Percentiles rank a stretch among this genome's conserved stretches.
phyloP scores from a whole-genome alignment of 257 asterid species.

The Fraxinus quadrangulata region DNA sequence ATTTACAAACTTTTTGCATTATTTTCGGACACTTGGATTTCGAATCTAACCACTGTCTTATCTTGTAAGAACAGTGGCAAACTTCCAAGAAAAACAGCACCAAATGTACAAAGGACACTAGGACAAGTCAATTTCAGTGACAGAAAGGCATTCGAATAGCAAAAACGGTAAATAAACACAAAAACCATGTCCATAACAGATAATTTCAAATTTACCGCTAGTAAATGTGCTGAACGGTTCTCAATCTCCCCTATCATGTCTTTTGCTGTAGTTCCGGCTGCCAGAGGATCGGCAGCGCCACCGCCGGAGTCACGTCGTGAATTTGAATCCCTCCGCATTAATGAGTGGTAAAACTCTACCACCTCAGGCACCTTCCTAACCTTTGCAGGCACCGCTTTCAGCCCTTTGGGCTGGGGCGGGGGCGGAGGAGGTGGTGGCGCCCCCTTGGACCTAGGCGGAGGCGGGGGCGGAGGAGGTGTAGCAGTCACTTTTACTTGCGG shows the following conservation, averaged over 20 bases:
- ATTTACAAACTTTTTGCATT: slow-evolving; percentile 23
- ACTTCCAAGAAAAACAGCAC: slow-evolving; percentile 37
- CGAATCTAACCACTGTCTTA: slow-evolving; percentile 44
- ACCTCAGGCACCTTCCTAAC: slow-evolving; percentile 55
- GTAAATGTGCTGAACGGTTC: slow-evolving; percentile 53
- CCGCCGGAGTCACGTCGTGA: slow-evolving; percentile 40
- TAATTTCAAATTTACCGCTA: slow-evolving; percentile 37
- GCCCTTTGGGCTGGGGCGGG: slow-evolving; percentile 38
- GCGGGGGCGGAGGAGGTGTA: slow-evolving; percentile 29
- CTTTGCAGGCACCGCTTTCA: slow-evolving; percentile 33
- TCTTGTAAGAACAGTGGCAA: slow-evolving; percentile 26
- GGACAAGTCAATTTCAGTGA: slow-evolving; percentile 38
- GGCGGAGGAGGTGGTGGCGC: slow-evolving; percentile 33
- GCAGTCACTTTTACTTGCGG: slow-evolving; percentile 6
- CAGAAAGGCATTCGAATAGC: slow-evolving; percentile 24
- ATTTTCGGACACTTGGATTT: slow-evolving; percentile 27
- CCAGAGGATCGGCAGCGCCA: slow-evolving; percentile 29
- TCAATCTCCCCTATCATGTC: slow-evolving; percentile 63
- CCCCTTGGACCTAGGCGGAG: slow-evolving; percentile 3
- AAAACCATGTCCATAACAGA: background rate
- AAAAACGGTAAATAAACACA: slow-evolving; percentile 20
- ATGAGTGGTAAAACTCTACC: slow-evolving; percentile 54
- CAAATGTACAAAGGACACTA: slow-evolving; percentile 29
- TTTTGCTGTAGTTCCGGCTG: slow-evolving; percentile 36
- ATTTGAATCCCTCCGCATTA: slow-evolving; percentile 48